phyloP scores from a whole-genome alignment of 2,329 filamentous ascomycete genomes.

The Helotiales sp. region DNA sequence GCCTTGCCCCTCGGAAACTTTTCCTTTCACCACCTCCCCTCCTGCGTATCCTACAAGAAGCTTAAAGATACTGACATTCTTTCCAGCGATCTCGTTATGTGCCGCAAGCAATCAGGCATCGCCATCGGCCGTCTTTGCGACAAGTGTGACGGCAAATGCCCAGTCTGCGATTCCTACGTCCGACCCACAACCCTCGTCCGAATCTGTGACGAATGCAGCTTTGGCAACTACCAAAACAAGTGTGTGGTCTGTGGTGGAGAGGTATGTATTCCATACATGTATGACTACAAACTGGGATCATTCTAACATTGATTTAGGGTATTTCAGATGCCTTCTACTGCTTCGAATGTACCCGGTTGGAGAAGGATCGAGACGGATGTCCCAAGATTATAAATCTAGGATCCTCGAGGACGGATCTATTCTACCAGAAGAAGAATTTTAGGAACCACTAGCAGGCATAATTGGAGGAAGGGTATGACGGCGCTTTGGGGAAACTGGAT shows the following conservation, averaged over 20 bases:
- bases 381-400: constrained; percentile 99
- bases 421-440: constrained; percentile 67
- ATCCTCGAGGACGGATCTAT: constrained; percentile 90
- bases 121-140: constrained; percentile 98
- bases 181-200: constrained; percentile 95
- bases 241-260: constrained; percentile 98
- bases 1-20: constrained; percentile 14
- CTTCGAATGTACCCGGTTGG: constrained; percentile 95
- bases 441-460: constrained; percentile 55
- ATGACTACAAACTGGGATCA: neutral
- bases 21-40: neutral
- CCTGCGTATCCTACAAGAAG: neutral
- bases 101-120: constrained; percentile 97
- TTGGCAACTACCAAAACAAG: constrained; percentile 99
- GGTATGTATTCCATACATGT: constrained; percentile 24
- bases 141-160: constrained; percentile 99
- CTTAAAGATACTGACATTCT: constrained; percentile 26
- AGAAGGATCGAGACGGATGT: constrained; percentile 97
- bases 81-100: constrained; percentile 93
- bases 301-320: constrained; percentile 53
- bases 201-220: constrained; percentile 99
- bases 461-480: neutral
- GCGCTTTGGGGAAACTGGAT: neutral
- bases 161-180: constrained; percentile 98
- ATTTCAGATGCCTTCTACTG: constrained; percentile 99